Conservation (phyloP, 2,329 filamentous ascomycete species). For the Stagonosporopsis chrysanthemi region DNA sequence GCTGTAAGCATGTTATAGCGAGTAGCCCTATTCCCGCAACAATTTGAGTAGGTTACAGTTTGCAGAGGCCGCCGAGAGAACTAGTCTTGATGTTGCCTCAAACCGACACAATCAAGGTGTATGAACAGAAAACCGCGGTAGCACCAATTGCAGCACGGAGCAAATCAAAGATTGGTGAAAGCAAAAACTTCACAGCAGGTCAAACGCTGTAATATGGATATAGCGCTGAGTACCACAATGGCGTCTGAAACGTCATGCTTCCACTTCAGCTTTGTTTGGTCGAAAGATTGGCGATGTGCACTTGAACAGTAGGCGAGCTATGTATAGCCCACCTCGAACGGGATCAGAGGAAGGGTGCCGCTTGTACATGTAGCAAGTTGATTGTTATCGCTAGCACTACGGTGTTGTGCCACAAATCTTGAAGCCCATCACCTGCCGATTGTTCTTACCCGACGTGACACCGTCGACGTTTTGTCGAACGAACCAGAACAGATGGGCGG, state of each 20-base stretch:
- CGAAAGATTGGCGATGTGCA: not conserved
- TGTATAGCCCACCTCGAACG: not conserved
- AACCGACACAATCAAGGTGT: not conserved
- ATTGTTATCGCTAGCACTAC: not conserved
- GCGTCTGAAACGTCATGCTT: not conserved
- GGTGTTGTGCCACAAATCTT: not conserved
- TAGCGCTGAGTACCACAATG: not conserved
- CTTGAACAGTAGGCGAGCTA: not conserved
- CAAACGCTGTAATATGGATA: not conserved
- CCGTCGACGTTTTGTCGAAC: not conserved
- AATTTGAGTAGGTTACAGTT: not conserved
- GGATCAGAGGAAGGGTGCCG: not conserved
- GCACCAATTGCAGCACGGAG: not conserved
- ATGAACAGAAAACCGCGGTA: not conserved
- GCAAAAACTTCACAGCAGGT: not conserved
- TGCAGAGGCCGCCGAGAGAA: not conserved
- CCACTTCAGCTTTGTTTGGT: not conserved
- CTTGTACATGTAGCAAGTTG: not conserved
- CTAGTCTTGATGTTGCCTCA: no score
- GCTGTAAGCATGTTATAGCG: not conserved
- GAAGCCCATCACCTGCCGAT: not conserved
- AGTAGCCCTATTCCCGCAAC: not conserved
- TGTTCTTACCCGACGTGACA: not conserved
- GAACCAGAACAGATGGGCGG: not conserved
- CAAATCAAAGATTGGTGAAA: no score